Conservation (phyloP, 345 rosid genomes). For the Eucalyptus polyanthemos region DNA sequence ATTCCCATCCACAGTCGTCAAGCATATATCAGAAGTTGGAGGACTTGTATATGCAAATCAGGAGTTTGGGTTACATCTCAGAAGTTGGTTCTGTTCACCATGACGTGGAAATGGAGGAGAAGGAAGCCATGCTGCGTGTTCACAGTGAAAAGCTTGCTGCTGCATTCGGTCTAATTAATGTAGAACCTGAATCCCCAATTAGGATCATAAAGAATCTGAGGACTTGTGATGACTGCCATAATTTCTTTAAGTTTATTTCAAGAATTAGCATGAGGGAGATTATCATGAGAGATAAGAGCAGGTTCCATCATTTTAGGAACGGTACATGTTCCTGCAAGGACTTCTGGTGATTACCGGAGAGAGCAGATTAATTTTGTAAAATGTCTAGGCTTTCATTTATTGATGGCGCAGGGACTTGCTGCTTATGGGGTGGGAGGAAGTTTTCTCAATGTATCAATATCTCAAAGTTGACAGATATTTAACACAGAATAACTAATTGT, state of each 20-base stretch:
- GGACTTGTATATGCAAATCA: conserved; percentile 23
- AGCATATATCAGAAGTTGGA: conserved; percentile 29
- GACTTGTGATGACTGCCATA: conserved; percentile 68
- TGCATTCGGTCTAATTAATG: conserved; percentile 31
- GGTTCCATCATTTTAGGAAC: conserved; percentile 52
- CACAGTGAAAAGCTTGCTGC: conserved; percentile 69
- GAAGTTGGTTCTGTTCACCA: conserved; percentile 39
- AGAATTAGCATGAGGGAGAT: conserved; percentile 32
- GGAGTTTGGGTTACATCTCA: conserved; percentile 37
- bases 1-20: conserved; percentile 31
- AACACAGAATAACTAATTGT: neutral
- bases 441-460: neutral
- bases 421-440: neutral
- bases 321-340: conserved; percentile 58
- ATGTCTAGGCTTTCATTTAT: neutral
- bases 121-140: conserved; percentile 29
- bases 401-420: neutral
- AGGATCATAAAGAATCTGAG: conserved; percentile 51
- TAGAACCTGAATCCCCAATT: conserved; percentile 13
- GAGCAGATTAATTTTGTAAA: neutral
- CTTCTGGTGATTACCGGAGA: conserved; percentile 27
- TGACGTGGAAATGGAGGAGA: conserved; percentile 56
- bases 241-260: conserved; percentile 45
- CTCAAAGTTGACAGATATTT: neutral
- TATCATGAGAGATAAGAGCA: conserved; percentile 55